phyloP scores from a whole-genome alignment of 192 early-diverging fungal species.

The Phycomyces blakesleeanus region DNA sequence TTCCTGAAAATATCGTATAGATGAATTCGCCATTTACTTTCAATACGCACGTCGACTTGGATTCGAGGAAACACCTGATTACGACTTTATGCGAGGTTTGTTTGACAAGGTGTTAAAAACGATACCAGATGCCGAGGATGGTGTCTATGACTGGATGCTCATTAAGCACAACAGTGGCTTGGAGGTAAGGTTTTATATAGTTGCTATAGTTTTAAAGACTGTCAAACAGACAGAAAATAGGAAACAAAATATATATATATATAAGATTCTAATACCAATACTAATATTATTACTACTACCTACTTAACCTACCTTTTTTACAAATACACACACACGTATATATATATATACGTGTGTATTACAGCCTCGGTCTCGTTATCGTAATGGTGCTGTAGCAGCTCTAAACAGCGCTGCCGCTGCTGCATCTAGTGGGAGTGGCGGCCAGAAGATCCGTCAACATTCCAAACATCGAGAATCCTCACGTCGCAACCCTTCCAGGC shows the following conservation, averaged over 20 bases:
- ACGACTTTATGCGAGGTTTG: conserved; percentile 82
- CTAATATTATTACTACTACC: too few species aligned
- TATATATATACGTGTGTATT: background rate
- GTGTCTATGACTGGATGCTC: conserved; percentile 89
- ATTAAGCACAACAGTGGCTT: background rate
- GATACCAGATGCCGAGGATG: conserved; percentile 76
- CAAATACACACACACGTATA: too few species aligned
- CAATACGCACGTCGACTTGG: conserved; percentile 83
- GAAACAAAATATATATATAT: too few species aligned
- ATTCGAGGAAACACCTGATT: conserved; percentile 95
- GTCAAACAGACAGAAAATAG: too few species aligned
- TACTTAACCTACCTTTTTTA: too few species aligned
- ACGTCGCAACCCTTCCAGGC: background rate
- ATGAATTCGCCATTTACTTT: conserved; percentile 86
- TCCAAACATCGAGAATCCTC: background rate
- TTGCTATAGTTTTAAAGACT: too few species aligned
- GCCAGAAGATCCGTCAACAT: background rate
- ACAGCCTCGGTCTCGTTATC: background rate
- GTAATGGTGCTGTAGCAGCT: background rate
- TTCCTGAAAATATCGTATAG: conserved; percentile 12
- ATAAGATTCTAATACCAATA: too few species aligned
- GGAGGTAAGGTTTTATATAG: background rate
- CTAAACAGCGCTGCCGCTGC: background rate
- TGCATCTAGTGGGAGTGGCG: background rate
- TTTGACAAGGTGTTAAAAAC: conserved; percentile 75